Conservation (phyloP, 805 yeast genomes). For the Komagataella pastoris region DNA sequence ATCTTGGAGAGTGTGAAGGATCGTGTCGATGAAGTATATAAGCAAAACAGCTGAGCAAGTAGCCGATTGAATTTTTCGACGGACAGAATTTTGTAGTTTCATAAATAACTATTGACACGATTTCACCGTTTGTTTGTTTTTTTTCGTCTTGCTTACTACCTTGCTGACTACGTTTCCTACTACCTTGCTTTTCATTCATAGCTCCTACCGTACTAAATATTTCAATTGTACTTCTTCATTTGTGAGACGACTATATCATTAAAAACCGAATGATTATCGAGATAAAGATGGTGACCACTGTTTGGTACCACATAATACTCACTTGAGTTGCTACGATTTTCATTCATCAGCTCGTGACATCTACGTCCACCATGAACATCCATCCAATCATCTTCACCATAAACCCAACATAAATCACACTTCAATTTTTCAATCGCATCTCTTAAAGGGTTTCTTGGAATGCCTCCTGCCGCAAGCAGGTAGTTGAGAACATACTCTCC, state of each 20-base stretch:
- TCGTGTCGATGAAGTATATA: constrained; percentile 56
- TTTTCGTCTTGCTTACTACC: no score
- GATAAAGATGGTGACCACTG: constrained; percentile 70
- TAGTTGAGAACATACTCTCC: constrained; percentile 89
- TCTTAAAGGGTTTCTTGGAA: constrained; percentile 64
- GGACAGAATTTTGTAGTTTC: neutral
- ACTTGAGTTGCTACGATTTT: constrained; percentile 9
- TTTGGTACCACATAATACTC: constrained; percentile 24
- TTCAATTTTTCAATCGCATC: constrained; percentile 35
- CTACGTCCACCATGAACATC: constrained; percentile 33
- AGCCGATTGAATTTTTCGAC: neutral
- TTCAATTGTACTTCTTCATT: constrained; percentile 23
- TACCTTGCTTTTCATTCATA: neutral
- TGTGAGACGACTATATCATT: constrained; percentile 36
- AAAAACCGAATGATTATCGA: constrained; percentile 48
- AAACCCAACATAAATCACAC: constrained; percentile 68
- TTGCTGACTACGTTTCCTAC: neutral
- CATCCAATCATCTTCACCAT: constrained; percentile 70
- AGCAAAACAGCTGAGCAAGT: constrained; percentile 3
- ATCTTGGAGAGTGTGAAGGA: constrained; percentile 59
- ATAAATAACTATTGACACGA: neutral
- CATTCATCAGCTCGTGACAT: constrained; percentile 22
- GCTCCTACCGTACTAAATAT: neutral
- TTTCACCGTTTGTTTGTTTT: no score
- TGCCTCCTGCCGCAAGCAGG: constrained; percentile 82